These are phyloP conservation scores for Suhomyces sp. DNA, from an alignment of 805 yeast species.

Conservation along the genomic window DNA sequence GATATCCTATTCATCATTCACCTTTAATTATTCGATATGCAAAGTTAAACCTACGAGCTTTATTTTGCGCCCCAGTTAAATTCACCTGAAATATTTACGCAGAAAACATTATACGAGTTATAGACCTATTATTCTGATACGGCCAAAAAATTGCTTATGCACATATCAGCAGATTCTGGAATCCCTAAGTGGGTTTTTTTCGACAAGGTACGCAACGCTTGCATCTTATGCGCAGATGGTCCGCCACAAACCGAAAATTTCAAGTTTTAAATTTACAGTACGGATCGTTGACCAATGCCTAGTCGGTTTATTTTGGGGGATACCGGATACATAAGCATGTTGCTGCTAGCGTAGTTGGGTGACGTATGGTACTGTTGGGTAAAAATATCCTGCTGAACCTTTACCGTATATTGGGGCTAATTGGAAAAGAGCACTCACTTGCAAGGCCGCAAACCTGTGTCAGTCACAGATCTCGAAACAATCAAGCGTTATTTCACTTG, in stretches of 20 bases:
- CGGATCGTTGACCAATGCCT: background rate
- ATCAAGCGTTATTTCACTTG: background rate
- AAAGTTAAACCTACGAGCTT: background rate
- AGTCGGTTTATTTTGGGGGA: background rate
- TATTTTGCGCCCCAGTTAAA: background rate
- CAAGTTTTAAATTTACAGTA: background rate
- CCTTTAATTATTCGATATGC: background rate
- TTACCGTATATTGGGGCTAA: background rate
- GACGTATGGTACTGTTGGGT: background rate
- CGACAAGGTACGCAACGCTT: background rate
- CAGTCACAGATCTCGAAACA: background rate
- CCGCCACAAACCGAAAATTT: background rate
- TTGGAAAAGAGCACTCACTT: no score
- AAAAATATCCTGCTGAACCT: background rate
- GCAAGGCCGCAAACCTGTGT: background rate
- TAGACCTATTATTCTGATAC: background rate
- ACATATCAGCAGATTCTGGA: slow-evolving; percentile 5
- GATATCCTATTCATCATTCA: background rate
- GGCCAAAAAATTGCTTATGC: background rate
- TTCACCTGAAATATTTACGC: background rate
- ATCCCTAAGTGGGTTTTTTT: background rate
- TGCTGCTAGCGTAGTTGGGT: background rate
- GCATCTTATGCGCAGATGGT: background rate
- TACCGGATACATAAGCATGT: background rate
- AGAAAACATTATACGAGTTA: background rate